Evolutionary conservation across 805 yeast genomes (phyloP).

Genomic region (Yamadazyma kitorensis): DNA sequence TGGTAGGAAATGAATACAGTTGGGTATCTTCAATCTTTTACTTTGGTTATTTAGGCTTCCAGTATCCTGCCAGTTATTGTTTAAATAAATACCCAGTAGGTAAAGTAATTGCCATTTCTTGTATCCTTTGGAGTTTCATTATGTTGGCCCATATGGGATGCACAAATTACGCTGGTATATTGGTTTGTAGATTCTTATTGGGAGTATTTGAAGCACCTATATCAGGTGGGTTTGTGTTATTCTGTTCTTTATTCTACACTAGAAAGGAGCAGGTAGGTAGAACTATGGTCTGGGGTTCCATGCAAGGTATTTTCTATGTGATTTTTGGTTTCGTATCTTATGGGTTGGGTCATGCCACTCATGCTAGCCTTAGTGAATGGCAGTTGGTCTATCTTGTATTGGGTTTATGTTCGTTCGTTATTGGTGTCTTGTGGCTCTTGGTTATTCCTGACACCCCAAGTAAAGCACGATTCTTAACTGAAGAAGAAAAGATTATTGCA

Average conservation of each 20-base stretch:
- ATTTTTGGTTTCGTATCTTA: slow-evolving; percentile 20
- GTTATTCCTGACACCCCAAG: slow-evolving; percentile 21
- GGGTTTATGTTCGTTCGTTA: slow-evolving; percentile 16
- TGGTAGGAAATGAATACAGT: slow-evolving; percentile 16
- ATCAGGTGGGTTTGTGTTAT: slow-evolving; percentile 30
- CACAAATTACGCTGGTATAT: slow-evolving; percentile 29
- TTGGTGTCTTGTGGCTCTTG: slow-evolving; percentile 14
- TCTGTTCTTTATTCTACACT: slow-evolving; percentile 31
- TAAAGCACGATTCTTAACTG: slow-evolving; percentile 27
- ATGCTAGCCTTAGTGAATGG: slow-evolving; percentile 24
- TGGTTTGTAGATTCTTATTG: slow-evolving; percentile 30
- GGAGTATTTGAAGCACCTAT: slow-evolving; percentile 40
- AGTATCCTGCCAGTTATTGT: slow-evolving; percentile 16
- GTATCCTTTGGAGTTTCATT: slow-evolving; percentile 18
- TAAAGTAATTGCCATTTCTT: slow-evolving; percentile 13
- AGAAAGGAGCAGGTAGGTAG: slow-evolving; percentile 29
- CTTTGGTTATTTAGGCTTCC: slow-evolving; percentile 17
- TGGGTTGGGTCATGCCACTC: slow-evolving; percentile 27
- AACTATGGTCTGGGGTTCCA: slow-evolving; percentile 23
- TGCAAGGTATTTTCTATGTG: slow-evolving; percentile 24
- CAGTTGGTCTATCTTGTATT: slow-evolving; percentile 17
- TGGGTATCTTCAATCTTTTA: slow-evolving; percentile 25
- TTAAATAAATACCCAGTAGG: slow-evolving; percentile 17
- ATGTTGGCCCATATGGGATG: slow-evolving; percentile 25
- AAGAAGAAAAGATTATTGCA: slow-evolving; percentile 25